Base-by-base conservation (phyloP, 768 basidiomycete species). In the Hypholoma fasciculare region DNA sequence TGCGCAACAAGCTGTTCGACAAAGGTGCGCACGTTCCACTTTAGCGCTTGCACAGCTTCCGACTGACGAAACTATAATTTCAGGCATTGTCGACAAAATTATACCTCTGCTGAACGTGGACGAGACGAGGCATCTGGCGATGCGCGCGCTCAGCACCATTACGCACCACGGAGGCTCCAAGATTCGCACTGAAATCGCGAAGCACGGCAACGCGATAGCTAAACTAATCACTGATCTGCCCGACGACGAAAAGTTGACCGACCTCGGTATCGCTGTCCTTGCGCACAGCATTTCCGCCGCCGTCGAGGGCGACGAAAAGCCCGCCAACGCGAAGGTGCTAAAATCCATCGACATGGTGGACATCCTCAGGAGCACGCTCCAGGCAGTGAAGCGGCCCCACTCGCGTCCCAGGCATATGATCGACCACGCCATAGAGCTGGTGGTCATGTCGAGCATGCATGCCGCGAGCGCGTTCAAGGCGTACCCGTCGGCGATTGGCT, bases 111-210 rank as follows among this genome's bases (percentile, higher is more conserved):
- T 88, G 12, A 73, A 83, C 34, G 65, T 74, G 5, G 76, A 79
- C 5, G 71, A 68, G 3, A 83, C 80, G 2, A 78, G 83, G 1
- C 76, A 80, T 61, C 68, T 86, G 49, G 84, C 83, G 7, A 72
- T 89, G 9, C 80, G 80, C 27, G 78, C 84, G 0, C 69, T 89
- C 19, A 78, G 77, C 0, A 84, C 80, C 20, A 76, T 88, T 11
- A 88, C 87, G 0, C 86, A 85, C 58, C 85, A 87, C 48, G 85
- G 85, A 3, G 85, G 85, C 6, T 58, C 65, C 3, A 71, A 76
- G 16, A 76, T 81, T 26, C 81, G 82, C 38, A 65, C 71, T 46
- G 80, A 80, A 55, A 82, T 89, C 52, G 83, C 85, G 0, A 76
- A 74, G 50, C 70, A 78, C 36, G 71, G 79, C 6, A 66, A 74